Evolutionary conservation across 345 rosid species (phyloP), one percentile per base, ranked within the genome.

Genomic region (Noccaea caerulescens): DNA sequence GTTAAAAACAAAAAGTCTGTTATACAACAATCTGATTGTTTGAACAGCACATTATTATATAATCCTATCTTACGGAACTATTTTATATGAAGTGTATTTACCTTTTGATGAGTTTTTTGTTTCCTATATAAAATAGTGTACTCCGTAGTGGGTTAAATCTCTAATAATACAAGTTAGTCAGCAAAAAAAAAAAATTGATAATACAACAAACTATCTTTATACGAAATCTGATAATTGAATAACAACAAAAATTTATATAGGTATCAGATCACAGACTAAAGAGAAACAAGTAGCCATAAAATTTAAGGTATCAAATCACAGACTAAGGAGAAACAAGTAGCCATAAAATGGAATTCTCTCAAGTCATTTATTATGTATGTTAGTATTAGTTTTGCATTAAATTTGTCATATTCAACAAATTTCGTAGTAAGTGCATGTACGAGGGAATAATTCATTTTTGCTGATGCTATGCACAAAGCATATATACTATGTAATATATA

Each of bases 401-500:
- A 56, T 23, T 57, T 36, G 45, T 45, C 46, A 6, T 44, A 44
- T 57, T 20, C 18, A n/a, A 46, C 46, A 62, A 7, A 44, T 11
- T 1, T 37, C 7, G 53, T 58, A 8, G 7, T 27, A 58, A 69
- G 41, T 47, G 50, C 66, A 69, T 69, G 58, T 47, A 58, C 58
- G 32, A 46, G 58, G 58, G 58, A 58, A 39, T 58, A 37, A 8
- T 45, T 68, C 23, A 33, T 68, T 32, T 44, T 32, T 42, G 62
- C 32, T 54, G 62, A 27, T 67, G 41, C 52, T 50, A 39, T 12
- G 7, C 25, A 20, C 52, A 62, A 44, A 44, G 8, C n/a, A 30
- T 41, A 10, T 41, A 39, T 39, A 10, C 8, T 20, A 20, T 20
- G 23, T 20, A 20, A 27, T 10, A 27, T 45, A 46, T 16, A 27